Evolutionary conservation across 2,329 filamentous ascomycete species (phyloP).

Genomic region (Exophiala xenobiotica): DNA sequence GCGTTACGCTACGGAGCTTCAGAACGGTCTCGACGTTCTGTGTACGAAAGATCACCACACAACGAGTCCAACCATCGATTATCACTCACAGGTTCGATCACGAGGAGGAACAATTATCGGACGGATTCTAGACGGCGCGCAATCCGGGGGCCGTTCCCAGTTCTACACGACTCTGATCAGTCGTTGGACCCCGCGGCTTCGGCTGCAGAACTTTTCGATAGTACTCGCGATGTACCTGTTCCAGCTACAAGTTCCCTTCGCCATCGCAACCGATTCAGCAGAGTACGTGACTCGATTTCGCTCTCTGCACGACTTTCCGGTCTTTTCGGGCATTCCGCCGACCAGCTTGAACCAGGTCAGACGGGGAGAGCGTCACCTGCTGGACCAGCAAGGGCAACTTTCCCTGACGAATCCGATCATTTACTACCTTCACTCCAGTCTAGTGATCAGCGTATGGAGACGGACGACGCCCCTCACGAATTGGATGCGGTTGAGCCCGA

Average conservation of each 20-base stretch:
- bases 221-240: slow-evolving; percentile 27
- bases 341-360: slow-evolving; percentile 31
- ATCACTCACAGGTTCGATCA: slow-evolving; percentile 21
- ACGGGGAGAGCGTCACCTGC: slow-evolving; percentile 32
- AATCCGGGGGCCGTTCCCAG: slow-evolving; percentile 40
- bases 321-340: slow-evolving; percentile 42
- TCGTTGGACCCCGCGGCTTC: slow-evolving; percentile 28
- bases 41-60: slow-evolving; percentile 22
- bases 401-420: slow-evolving; percentile 36
- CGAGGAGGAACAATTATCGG: slow-evolving; percentile 15
- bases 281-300: slow-evolving; percentile 46
- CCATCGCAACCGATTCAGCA: slow-evolving; percentile 37
- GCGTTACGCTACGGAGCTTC: slow-evolving; percentile 46
- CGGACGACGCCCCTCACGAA: slow-evolving; percentile 41
- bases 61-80: slow-evolving; percentile 18
- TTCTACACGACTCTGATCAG: slow-evolving; percentile 38
- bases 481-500: slow-evolving; percentile 44
- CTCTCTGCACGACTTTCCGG: slow-evolving; percentile 41
- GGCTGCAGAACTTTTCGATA: slow-evolving; percentile 29
- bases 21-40: slow-evolving; percentile 32
- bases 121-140: slow-evolving; percentile 38
- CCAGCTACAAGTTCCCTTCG: slow-evolving; percentile 29
- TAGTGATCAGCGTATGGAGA: slow-evolving; percentile 43
- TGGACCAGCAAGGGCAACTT: slow-evolving; percentile 34
- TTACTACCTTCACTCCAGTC: slow-evolving; percentile 38